Evolutionary conservation across 2,329 filamentous ascomycete species (phyloP).

Genomic region (Aspergillus sp.): DNA sequence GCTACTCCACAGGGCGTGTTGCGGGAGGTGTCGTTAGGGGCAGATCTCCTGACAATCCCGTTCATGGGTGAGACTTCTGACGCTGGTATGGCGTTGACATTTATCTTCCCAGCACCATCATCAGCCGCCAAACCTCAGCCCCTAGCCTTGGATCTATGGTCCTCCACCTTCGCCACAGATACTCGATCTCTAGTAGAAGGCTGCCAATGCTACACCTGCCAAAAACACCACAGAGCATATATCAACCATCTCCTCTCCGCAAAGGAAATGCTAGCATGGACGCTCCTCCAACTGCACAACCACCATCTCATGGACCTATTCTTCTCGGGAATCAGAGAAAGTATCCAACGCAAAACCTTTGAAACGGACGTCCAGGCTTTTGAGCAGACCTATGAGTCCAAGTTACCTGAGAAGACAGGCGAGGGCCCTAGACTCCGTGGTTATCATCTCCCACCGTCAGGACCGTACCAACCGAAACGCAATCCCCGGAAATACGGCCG

Average conservation of each 20-base stretch:
- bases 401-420: conserved; percentile 67
- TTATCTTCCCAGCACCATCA: conserved; percentile 56
- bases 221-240: conserved; percentile 76
- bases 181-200: conserved; percentile 54
- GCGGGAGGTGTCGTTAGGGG: conserved; percentile 65
- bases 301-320: conserved; percentile 65
- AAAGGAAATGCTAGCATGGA: conserved; percentile 97
- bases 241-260: conserved; percentile 79
- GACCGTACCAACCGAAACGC: conserved; percentile 55
- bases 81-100: conserved; percentile 74
- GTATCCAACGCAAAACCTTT: conserved; percentile 53
- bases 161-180: conserved; percentile 52
- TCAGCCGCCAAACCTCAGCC: conserved; percentile 29
- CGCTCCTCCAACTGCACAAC: conserved; percentile 87
- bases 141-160: conserved; percentile 76
- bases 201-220: conserved; percentile 80
- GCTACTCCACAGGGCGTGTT: conserved; percentile 69
- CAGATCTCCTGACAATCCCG: conserved; percentile 72
- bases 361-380: conserved; percentile 55
- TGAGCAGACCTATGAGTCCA: conserved; percentile 58
- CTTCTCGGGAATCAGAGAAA: conserved; percentile 62
- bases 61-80: conserved; percentile 72
- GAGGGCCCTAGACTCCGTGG: conserved; percentile 70
- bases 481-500: conserved; percentile 63
- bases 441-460: conserved; percentile 71